Conservation (phyloP, 2,329 filamentous ascomycete genomes). For the Sporothrix globosa region DNA sequence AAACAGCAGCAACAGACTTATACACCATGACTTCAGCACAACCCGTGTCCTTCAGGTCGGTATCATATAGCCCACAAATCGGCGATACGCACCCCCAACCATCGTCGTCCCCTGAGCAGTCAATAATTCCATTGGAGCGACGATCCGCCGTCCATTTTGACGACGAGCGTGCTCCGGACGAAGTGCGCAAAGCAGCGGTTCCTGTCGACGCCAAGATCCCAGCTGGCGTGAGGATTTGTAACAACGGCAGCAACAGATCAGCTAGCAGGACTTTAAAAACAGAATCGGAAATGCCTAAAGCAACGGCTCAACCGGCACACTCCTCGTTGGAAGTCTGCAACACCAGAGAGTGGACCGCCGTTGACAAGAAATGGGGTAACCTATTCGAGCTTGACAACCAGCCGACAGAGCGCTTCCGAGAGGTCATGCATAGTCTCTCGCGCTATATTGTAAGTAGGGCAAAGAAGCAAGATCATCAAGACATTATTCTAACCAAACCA, state of each 20-base stretch:
- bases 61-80: background rate
- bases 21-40: background rate
- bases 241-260: slow-evolving; percentile 3
- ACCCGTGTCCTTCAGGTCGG: slow-evolving; percentile 16
- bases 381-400: slow-evolving; percentile 70
- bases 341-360: slow-evolving; percentile 26
- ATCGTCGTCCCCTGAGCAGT: background rate
- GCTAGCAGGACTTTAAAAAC: background rate
- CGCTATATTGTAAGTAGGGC: slow-evolving; percentile 65
- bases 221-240: background rate
- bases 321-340: background rate
- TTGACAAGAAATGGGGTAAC: slow-evolving; percentile 62
- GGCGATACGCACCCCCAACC: background rate
- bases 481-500: background rate
- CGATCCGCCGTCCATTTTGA: slow-evolving; percentile 28
- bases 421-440: slow-evolving; percentile 74
- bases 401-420: slow-evolving; percentile 68
- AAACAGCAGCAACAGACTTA: background rate
- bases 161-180: background rate
- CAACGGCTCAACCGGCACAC: background rate
- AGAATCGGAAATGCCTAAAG: background rate
- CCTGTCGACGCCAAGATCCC: background rate
- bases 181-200: background rate
- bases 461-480: background rate
- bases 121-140: background rate